These are phyloP conservation scores for Fusarium citri DNA, from an alignment of 2,329 filamentous ascomycete genomes.

Conservation along the genomic window DNA sequence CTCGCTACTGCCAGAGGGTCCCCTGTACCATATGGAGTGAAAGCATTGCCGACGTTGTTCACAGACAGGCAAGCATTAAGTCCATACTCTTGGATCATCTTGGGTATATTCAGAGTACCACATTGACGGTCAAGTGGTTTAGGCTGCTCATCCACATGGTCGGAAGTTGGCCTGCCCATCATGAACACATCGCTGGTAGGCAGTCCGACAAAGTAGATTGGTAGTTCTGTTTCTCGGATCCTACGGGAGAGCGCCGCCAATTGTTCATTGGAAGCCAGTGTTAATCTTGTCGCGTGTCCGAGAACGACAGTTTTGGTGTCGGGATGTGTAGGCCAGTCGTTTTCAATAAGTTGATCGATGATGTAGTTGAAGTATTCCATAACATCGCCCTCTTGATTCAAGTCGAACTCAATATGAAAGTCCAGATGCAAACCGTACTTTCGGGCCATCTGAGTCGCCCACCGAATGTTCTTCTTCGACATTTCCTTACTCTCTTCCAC, in stretches of 20 bases:
- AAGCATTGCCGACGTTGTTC: conserved; percentile 10
- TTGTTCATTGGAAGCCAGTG: conserved; percentile 1
- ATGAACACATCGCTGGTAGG: conserved; percentile 21
- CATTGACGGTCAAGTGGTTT: conserved; percentile 11
- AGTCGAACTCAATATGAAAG: conserved; percentile 17
- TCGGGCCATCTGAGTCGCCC: conserved; percentile 1
- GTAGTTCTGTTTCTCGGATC: neutral
- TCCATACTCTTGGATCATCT: conserved; percentile 5
- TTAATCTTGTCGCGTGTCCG: conserved; percentile 13
- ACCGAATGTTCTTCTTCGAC: neutral
- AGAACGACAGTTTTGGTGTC: conserved; percentile 5
- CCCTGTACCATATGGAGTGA: conserved; percentile 4
- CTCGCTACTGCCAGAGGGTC: conserved; percentile 12
- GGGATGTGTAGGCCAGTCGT: neutral
- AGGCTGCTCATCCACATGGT: fast-evolving
- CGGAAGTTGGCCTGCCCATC: conserved; percentile 2
- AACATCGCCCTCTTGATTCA: fast-evolving
- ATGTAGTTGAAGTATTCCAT: conserved; percentile 6
- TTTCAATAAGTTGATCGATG: neutral
- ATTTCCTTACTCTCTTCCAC: neutral
- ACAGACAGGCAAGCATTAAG: neutral
- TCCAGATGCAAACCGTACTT: neutral
- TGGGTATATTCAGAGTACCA: conserved; percentile 11
- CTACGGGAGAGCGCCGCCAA: neutral
- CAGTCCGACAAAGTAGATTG: conserved; percentile 1